These are phyloP conservation scores for Tremellales sp. DNA, from an alignment of 1,284 basidiomycete species.

Conservation along the genomic window DNA sequence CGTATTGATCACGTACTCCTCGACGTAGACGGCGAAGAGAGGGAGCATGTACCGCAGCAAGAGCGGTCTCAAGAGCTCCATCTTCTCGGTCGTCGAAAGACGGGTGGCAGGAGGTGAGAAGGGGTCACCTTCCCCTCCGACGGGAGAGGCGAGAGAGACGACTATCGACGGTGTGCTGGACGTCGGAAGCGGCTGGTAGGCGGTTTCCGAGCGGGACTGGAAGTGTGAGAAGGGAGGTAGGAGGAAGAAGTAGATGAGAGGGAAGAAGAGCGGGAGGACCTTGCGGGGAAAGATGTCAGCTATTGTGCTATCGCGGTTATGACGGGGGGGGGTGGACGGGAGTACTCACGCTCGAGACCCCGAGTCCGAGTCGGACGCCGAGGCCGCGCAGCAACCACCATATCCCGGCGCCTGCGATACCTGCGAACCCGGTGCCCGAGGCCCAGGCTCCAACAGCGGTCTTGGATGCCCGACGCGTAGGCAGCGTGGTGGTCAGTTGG, in stretches of 20 bases:
- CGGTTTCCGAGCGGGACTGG: neutral
- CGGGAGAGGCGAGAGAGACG: neutral
- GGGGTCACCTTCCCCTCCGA: conserved; percentile 13
- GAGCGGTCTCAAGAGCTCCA: conserved; percentile 68
- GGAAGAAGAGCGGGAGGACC: conserved; percentile 73
- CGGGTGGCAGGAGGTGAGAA: conserved; percentile 51
- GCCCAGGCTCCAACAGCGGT: conserved; percentile 67
- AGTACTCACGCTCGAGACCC: conserved; percentile 56
- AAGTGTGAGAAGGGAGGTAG: conserved; percentile 55
- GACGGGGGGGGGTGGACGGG: conserved; percentile 9
- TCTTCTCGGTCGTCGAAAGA: conserved; percentile 71
- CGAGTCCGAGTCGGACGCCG: conserved; percentile 78
- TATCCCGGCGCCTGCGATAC: conserved; percentile 82
- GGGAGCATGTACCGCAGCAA: conserved; percentile 61
- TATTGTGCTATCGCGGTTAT: too few species aligned
- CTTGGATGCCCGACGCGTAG: conserved; percentile 27
- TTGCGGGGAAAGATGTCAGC: too few species aligned
- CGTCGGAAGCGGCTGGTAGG: conserved; percentile 31
- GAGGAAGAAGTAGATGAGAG: conserved; percentile 67
- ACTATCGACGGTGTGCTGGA: conserved; percentile 20
- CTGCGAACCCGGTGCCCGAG: conserved; percentile 90
- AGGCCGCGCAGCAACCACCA: conserved; percentile 92
- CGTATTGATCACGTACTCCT: conserved; percentile 91
- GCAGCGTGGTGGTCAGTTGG: conserved; percentile 76
- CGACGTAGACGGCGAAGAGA: conserved; percentile 56